phyloP scores from a whole-genome alignment of 148 eudicot genomes.

The Rhododendron ovatum region DNA sequence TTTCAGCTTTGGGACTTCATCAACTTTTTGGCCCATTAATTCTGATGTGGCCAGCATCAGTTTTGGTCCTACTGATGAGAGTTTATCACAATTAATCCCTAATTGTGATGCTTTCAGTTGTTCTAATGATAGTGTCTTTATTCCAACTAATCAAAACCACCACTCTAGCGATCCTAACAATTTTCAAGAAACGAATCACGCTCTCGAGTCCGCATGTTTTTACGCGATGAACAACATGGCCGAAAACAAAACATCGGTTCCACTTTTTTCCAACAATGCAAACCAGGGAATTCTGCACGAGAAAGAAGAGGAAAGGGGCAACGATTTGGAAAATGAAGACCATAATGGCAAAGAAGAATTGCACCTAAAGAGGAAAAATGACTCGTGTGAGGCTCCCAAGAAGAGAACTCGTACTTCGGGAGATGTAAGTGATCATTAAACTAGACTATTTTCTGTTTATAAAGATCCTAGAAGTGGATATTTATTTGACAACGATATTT shows the following conservation, averaged over 20 bases:
- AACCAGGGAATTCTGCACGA: neutral
- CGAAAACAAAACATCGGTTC: neutral
- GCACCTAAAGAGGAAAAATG: conserved; percentile 18
- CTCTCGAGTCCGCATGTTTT: conserved; percentile 24
- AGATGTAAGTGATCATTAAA: conserved; percentile 34
- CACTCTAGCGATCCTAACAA: conserved; percentile 19
- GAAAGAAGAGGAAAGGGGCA: conserved; percentile 27
- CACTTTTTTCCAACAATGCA: neutral
- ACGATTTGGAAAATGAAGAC: conserved; percentile 19
- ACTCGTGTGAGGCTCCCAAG: conserved; percentile 23
- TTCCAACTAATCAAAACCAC: conserved; percentile 22
- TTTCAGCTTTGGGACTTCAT: conserved; percentile 57
- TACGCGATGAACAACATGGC: neutral
- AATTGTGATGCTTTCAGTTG: neutral
- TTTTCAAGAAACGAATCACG: conserved; percentile 13
- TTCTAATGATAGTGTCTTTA: conserved; percentile 7
- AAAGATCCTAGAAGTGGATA: neutral
- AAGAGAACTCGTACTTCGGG: conserved; percentile 38
- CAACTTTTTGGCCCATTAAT: conserved; percentile 22
- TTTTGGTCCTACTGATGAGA: conserved; percentile 3
- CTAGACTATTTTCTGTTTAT: neutral
- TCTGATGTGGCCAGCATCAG: conserved; percentile 8
- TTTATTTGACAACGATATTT: neutral
- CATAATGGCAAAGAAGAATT: conserved; percentile 15
- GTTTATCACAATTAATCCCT: neutral